Evolutionary conservation across 768 basidiomycete species (phyloP), one percentile per base, ranked within the genome.

Genomic region (Coprinellus aureogranulatus): DNA sequence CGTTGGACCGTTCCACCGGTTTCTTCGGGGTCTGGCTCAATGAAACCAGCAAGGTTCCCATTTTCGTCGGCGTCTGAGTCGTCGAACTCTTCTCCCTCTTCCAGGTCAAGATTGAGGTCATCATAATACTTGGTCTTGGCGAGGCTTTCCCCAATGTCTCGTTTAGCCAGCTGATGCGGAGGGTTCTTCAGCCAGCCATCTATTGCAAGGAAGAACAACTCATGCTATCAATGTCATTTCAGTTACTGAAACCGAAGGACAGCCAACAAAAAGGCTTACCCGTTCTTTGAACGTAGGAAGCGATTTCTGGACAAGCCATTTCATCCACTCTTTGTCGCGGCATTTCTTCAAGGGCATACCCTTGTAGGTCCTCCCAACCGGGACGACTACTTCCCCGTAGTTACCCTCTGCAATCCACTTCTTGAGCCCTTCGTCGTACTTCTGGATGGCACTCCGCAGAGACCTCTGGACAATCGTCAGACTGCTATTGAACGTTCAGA

Each of bases 121-220:
- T 52, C 50, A 3, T 20, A 20, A n/a, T 18, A 37, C 31, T 37
- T 26, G 11, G 25, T 31, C 50, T 14, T 37, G 3, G 12, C 10
- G 18, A 52, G 50, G 28, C 50, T 52, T 52, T 52, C 28, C 12
- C 50, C 50, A 26, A 52, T 25, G 23, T 52, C 50, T 52, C 31
- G 50, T 28, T 34, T 4, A 37, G 37, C 50, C 11, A 18, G 10
- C 37, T 52, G 50, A 37, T 26, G 31, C 12, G n/a, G 26, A n/a
- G 50, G 50, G 50, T 52, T 30, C 31, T 5, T 30, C 18, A 52
- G 28, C 28, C 27, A 52, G 11, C n/a, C 28, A 4, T 28, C 31
- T 4, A 52, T 14, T n/a, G 50, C 50, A 20, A 20, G 12, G 50
- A 52, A 52, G 50, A 52, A 52, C 28, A 39, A 9, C 37, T 34